phyloP scores from a whole-genome alignment of 352 stramenopile species.

The Phytophthora boehmeriae region DNA sequence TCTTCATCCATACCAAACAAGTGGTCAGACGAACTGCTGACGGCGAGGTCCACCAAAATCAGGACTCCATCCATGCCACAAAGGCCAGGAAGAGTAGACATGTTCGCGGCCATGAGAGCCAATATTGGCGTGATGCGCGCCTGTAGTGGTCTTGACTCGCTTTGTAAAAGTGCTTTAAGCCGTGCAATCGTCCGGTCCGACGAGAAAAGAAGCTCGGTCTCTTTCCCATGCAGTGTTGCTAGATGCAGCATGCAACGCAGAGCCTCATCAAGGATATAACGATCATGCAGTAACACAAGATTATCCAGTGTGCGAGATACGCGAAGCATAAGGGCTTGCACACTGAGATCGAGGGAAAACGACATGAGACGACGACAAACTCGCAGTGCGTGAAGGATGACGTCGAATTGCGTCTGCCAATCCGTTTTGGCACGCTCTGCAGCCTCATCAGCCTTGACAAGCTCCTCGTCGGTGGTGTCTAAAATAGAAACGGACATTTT shows the following conservation, averaged over 20 bases:
- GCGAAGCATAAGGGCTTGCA: slow-evolving; percentile 41
- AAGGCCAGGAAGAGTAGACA: slow-evolving; percentile 52
- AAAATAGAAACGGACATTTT: slow-evolving; percentile 19
- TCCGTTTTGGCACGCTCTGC: slow-evolving; percentile 10
- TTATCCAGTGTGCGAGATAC: slow-evolving; percentile 51
- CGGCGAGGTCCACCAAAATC: slow-evolving; percentile 36
- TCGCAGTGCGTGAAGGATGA: slow-evolving; percentile 47
- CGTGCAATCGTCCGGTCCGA: slow-evolving; percentile 34
- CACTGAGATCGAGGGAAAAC: slow-evolving; percentile 41
- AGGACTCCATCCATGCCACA: slow-evolving; percentile 51
- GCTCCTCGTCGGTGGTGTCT: not conserved
- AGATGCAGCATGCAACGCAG: slow-evolving; percentile 42
- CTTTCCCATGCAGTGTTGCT: slow-evolving; percentile 16
- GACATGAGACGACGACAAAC: slow-evolving; percentile 52
- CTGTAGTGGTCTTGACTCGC: slow-evolving; percentile 37
- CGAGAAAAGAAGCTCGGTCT: slow-evolving; percentile 37
- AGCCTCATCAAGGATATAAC: slow-evolving; percentile 36
- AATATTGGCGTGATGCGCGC: slow-evolving; percentile 56
- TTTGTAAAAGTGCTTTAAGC: slow-evolving; percentile 40
- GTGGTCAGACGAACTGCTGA: slow-evolving; percentile 11
- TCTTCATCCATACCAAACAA: slow-evolving; percentile 6
- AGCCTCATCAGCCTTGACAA: not conserved
- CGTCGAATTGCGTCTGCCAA: slow-evolving; percentile 25
- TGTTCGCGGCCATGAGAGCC: slow-evolving; percentile 48
- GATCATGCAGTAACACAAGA: slow-evolving; percentile 51